Evolutionary conservation across 768 basidiomycete species (phyloP).

Genomic region (Pisolithus orientalis): DNA sequence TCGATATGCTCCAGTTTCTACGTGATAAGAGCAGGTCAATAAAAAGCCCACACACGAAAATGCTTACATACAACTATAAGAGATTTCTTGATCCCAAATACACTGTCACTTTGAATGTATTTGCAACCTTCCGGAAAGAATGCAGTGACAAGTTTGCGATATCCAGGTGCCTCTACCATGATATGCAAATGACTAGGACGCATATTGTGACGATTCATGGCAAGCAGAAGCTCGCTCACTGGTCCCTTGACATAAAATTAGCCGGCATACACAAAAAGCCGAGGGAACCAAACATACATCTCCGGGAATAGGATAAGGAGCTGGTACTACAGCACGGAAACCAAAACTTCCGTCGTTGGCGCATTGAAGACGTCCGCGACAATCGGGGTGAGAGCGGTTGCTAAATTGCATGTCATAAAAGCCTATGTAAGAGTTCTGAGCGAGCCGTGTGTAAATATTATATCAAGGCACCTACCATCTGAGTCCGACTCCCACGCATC

Average conservation of each 20-base stretch:
- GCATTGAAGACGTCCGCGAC: slow-evolving; percentile 58
- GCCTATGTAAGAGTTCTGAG: slow-evolving; percentile 4
- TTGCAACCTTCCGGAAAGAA: slow-evolving; percentile 67
- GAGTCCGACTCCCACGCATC: slow-evolving; percentile 85
- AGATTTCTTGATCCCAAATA: slow-evolving; percentile 79
- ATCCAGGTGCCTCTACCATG: slow-evolving; percentile 65
- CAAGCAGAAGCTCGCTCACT: slow-evolving; percentile 54
- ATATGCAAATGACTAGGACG: slow-evolving; percentile 81
- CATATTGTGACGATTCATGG: slow-evolving; percentile 63
- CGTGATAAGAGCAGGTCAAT: neutral
- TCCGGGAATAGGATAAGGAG: slow-evolving; percentile 68
- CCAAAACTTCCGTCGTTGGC: slow-evolving; percentile 58
- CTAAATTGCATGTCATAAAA: slow-evolving; percentile 48
- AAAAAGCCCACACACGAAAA: neutral
- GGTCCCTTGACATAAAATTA: slow-evolving; percentile 44
- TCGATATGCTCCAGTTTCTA: slow-evolving; percentile 50
- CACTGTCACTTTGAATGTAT: slow-evolving; percentile 63
- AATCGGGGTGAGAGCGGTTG: slow-evolving; percentile 55
- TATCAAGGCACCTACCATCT: slow-evolving; percentile 33
- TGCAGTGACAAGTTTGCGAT: slow-evolving; percentile 65
- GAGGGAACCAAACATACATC: slow-evolving; percentile 38
- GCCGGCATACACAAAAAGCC: slow-evolving; percentile 2
- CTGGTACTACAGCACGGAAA: slow-evolving; percentile 66
- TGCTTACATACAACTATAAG: slow-evolving; percentile 57
- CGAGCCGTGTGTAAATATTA: slow-evolving; percentile 29